Percentiles rank a stretch among this genome's conserved stretches.
phyloP scores from a whole-genome alignment of 2,329 filamentous ascomycete genomes.

The Ustilaginoidea virens region DNA sequence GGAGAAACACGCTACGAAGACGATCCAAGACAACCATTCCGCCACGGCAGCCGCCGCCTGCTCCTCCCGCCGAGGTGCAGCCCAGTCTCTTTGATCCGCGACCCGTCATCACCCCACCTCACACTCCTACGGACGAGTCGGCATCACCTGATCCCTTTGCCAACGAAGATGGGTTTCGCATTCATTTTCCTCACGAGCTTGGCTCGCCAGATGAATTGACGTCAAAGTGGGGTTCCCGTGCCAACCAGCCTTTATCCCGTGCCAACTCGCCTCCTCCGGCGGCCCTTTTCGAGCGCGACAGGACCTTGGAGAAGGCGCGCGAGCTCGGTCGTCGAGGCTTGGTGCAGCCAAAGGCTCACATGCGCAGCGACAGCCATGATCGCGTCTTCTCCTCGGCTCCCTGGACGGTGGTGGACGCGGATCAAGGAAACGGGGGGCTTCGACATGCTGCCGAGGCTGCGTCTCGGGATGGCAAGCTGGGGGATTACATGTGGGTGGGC shows the following conservation, averaged over 20 bases:
- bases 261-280: slow-evolving; percentile 60
- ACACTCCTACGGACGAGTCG: slow-evolving; percentile 35
- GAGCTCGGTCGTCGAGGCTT: slow-evolving; percentile 42
- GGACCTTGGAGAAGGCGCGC: slow-evolving; percentile 39
- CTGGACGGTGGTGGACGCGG: slow-evolving; percentile 71
- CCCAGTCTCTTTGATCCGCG: slow-evolving; percentile 38
- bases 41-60: slow-evolving; percentile 10
- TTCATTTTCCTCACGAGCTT: slow-evolving; percentile 38
- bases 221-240: slow-evolving; percentile 58
- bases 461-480: slow-evolving; percentile 49
- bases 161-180: slow-evolving; percentile 41
- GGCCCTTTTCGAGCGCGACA: slow-evolving; percentile 55
- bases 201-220: slow-evolving; percentile 57
- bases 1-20: slow-evolving; percentile 16
- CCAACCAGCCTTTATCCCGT: slow-evolving; percentile 65
- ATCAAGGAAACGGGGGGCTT: slow-evolving; percentile 85
- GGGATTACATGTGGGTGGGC: slow-evolving; percentile 78
- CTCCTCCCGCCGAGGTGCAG: slow-evolving; percentile 19
- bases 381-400: slow-evolving; percentile 59
- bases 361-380: slow-evolving; percentile 49
- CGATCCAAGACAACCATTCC: slow-evolving; percentile 14
- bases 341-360: slow-evolving; percentile 34
- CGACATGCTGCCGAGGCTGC: slow-evolving; percentile 77
- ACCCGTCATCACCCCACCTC: slow-evolving; percentile 35
- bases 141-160: slow-evolving; percentile 32